A percentile compares a stretch with the other conserved stretches of the same genome.
These are phyloP conservation scores for Carex cristatella DNA, from an alignment of 176 grass and related monocot species.

Conservation along the genomic window DNA sequence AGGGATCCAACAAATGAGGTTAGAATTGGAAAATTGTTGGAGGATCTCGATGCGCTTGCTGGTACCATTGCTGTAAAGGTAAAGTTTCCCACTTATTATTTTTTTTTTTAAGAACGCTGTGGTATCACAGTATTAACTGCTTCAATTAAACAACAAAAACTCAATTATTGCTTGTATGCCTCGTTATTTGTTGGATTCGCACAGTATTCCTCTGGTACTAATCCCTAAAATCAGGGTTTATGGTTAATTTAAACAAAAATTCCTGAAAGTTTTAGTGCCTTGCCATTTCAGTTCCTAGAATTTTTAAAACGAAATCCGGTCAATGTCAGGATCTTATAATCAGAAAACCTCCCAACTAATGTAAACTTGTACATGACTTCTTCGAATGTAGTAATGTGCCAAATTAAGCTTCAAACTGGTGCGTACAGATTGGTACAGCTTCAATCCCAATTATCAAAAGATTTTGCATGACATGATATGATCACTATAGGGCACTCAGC, in stretches of 20 bases:
- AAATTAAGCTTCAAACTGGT: not conserved
- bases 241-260: not conserved
- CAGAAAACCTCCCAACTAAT: not conserved
- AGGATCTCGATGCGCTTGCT: slow-evolving; percentile 94
- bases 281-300: not conserved
- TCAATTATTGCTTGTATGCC: not conserved
- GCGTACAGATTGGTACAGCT: not conserved
- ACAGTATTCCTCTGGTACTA: not conserved
- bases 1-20: slow-evolving; percentile 81
- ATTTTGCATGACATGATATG: not conserved
- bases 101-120: not conserved
- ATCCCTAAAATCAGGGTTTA: not conserved
- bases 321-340: not conserved
- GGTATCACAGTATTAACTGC: not conserved
- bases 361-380: not conserved
- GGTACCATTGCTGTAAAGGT: slow-evolving; percentile 95
- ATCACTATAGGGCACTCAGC: not conserved
- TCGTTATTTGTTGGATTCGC: not conserved
- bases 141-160: not conserved
- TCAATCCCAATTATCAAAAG: not conserved
- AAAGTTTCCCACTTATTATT: not conserved
- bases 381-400: not conserved
- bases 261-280: not conserved
- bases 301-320: not conserved
- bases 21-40: slow-evolving; percentile 84